A percentile compares a stretch with the other conserved stretches of the same genome.
phyloP scores from a whole-genome alignment of 768 basidiomycete genomes.

The Suillus decipiens region DNA sequence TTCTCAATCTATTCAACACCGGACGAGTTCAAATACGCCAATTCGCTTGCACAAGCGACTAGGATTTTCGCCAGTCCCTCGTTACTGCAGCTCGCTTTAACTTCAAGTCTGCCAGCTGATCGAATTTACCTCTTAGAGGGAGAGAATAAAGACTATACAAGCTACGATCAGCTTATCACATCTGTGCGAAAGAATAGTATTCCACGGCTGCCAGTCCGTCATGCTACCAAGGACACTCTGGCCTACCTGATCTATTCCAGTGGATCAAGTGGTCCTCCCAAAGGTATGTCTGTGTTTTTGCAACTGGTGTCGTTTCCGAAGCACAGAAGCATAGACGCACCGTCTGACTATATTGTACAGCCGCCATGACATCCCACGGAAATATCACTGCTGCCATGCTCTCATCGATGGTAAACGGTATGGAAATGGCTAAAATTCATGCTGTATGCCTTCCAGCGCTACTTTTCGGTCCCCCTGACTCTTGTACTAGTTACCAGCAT shows the following conservation, averaged over 20 bases:
- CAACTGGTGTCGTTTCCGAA: not conserved
- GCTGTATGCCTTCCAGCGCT: conserved; percentile 46
- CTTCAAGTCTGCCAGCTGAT: conserved; percentile 35
- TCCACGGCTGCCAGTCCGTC: conserved; percentile 39
- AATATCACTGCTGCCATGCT: conserved; percentile 46
- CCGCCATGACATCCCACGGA: conserved; percentile 64
- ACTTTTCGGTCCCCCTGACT: conserved; percentile 50
- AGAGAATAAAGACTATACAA: conserved; percentile 35
- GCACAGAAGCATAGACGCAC: not conserved
- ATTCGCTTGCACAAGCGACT: conserved; percentile 45
- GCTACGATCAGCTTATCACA: conserved; percentile 43
- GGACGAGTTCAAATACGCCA: conserved; percentile 49
- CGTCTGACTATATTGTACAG: conserved; percentile 31
- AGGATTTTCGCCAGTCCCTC: conserved; percentile 49
- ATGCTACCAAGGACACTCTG: conserved; percentile 50
- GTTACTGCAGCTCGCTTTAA: conserved; percentile 38
- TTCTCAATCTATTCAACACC: conserved; percentile 50
- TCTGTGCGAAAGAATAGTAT: conserved; percentile 36
- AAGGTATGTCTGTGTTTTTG: conserved; percentile 41
- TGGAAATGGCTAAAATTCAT: conserved; percentile 31
- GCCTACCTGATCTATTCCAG: conserved; percentile 71
- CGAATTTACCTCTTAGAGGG: conserved; percentile 48
- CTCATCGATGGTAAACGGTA: conserved; percentile 34
- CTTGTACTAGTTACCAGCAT: conserved; percentile 36
- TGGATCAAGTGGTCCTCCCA: conserved; percentile 68